Evolutionary conservation across 257 asterid species (phyloP), one percentile per base, ranked within the genome.

Genomic region (Jasminum sambac): DNA sequence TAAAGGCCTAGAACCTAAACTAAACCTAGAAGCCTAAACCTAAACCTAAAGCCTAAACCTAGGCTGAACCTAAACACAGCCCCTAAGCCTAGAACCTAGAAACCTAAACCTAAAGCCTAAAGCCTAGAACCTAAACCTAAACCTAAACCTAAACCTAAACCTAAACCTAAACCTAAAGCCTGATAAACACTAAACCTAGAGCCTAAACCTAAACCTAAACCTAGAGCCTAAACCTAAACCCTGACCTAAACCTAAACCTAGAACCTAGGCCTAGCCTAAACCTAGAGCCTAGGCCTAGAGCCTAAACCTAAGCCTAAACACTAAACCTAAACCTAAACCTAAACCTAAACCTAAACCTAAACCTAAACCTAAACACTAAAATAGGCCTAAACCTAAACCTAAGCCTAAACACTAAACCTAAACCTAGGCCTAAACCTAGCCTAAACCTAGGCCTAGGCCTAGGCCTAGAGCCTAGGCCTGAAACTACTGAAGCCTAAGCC

Each of bases 221-320:
- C n/a, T n/a, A n/a, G n/a, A n/a, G n/a, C n/a, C n/a, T n/a, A n/a
- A n/a, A n/a, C n/a, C n/a, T n/a, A n/a, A n/a, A n/a, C n/a, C n/a
- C 68, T 37, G 46, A 10, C 44, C 68, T 36, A 14, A 21, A 46
- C 68, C 37, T 63, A n/a, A 43, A 43, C 68, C 68, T n/a, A n/a
- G n/a, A n/a, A n/a, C 8, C 9, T 2, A 26, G 40, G 42, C 37
- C 39, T 24, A 36, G 48, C 44, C 68, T 37, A 14, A 46, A 23
- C 68, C 68, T 63, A 46, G 46, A 36, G 24, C 19, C 48, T 5
- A 24, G 2, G 68, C 23, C 68, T 46, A 16, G 42, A 36, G 41
- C 44, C 68, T 37, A 6, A 26, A 46, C 21, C 44, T 46, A 6
- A 46, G n/a, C n/a, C n/a, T n/a, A n/a, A n/a, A n/a, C n/a, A n/a